Evolutionary conservation across 352 stramenopile genomes (phyloP), one percentile per base, ranked within the genome.

Genomic region (Lagenidium sp.): DNA sequence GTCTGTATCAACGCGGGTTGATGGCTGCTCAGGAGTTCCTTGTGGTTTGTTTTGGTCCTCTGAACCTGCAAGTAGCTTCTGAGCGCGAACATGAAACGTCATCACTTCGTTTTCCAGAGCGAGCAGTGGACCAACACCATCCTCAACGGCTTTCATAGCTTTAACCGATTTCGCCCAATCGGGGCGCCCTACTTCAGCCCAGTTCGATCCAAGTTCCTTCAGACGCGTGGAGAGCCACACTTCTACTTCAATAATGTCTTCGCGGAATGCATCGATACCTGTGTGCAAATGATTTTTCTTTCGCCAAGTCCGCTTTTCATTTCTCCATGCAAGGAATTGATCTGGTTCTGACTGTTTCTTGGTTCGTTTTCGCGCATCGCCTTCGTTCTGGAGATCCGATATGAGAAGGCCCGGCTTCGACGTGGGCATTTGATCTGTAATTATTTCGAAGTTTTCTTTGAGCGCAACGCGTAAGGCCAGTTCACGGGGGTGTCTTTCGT

Each of bases 321-420:
- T 94, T 13, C 46, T 57, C 81, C 81, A 94, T 5, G 53, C 32
- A 11, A 69, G 19, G 21, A 89, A 81, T 18, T 72, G 62, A 23
- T 41, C 41, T 12, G 44, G 51, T 10, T 46, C 39, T 20, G 26
- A 1, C 12, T 35, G 42, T n/a, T 34, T 25, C 19, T 60, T 60
- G 6, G 30, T n/a, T 13, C 70, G 70, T 41, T 87, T 84, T 47
- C 70, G 73, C 3, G 52, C 44, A 11, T 55, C 51, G 22, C 39
- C 69, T 23, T 86, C 78, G 31, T 86, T 85, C 8, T 82, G 36
- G 6, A 90, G 26, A 39, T 91, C 76, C 8, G 78, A 81, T 24
- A 91, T 79, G 13, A 88, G 50, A n/a, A 88, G 50, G 0, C 75
- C 73, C 6, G 78, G 68, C 51, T 85, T 88, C 1, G 71, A 77